phyloP scores from a whole-genome alignment of 768 basidiomycete genomes.

The Cystofilobasidium macerans region DNA sequence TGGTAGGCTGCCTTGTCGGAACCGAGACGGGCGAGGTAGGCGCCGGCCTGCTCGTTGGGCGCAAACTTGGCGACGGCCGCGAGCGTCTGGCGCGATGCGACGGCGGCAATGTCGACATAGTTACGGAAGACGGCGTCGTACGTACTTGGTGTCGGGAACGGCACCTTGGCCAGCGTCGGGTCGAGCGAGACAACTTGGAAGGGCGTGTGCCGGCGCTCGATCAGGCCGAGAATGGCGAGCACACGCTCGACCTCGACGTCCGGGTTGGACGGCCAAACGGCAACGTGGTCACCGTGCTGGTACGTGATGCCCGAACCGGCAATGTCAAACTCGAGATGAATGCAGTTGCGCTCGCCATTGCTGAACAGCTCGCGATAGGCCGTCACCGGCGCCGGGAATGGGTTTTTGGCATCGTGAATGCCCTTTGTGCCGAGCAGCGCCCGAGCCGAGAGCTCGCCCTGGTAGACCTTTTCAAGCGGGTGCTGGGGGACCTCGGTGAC shows the following conservation, averaged over 20 bases:
- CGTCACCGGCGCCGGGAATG: constrained; percentile 72
- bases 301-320: constrained; percentile 96
- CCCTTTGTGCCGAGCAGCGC: constrained; percentile 87
- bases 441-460: constrained; percentile 90
- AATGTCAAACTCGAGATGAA: constrained; percentile 85
- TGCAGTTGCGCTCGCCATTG: constrained; percentile 69
- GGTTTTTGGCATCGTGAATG: constrained; percentile 96
- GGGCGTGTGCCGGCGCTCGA: constrained; percentile 50
- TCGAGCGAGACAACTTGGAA: constrained; percentile 95
- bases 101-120: constrained; percentile 92
- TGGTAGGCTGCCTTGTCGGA: constrained; percentile 80
- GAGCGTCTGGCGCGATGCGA: constrained; percentile 87
- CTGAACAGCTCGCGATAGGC: constrained; percentile 74
- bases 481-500: constrained; percentile 68
- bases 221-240: constrained; percentile 71
- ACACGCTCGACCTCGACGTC: constrained; percentile 83
- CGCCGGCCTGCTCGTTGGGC: constrained; percentile 64
- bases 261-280: constrained; percentile 92
- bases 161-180: constrained; percentile 93
- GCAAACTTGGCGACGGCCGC: constrained; percentile 78
- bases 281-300: constrained; percentile 96
- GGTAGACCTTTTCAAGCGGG: constrained; percentile 77
- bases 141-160: constrained; percentile 94
- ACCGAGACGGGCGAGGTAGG: constrained; percentile 61
- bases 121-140: constrained; percentile 86